phyloP scores from a whole-genome alignment of 1,284 basidiomycete species.

The Heterobasidion parviporum region DNA sequence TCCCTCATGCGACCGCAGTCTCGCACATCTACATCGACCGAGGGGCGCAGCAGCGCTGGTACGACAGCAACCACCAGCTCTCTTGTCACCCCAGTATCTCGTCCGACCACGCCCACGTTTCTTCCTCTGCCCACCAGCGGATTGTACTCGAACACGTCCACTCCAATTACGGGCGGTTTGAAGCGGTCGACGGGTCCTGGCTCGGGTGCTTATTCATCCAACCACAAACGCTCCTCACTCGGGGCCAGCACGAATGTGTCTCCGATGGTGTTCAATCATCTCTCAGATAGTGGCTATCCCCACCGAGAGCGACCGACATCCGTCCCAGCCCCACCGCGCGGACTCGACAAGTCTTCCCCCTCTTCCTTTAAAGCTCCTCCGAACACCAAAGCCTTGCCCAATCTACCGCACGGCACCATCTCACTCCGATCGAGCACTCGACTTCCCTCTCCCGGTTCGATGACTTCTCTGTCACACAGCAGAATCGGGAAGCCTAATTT shows the following conservation, averaged over 20 bases:
- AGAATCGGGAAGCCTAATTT: slow-evolving; percentile 54
- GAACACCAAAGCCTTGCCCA: slow-evolving; percentile 30
- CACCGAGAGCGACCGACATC: slow-evolving; percentile 29
- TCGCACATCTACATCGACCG: slow-evolving; percentile 45
- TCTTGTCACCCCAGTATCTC: slow-evolving; percentile 58
- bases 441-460: slow-evolving; percentile 27
- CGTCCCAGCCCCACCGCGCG: slow-evolving; percentile 25
- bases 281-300: slow-evolving; percentile 19
- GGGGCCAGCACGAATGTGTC: slow-evolving; percentile 28
- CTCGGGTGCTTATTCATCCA: slow-evolving; percentile 21
- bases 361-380: slow-evolving; percentile 12
- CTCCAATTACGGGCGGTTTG: slow-evolving; percentile 28
- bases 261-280: slow-evolving; percentile 9
- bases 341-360: slow-evolving; percentile 15
- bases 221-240: slow-evolving; percentile 52
- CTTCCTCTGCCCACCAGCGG: slow-evolving; percentile 54
- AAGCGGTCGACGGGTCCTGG: slow-evolving; percentile 38
- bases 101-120: slow-evolving; percentile 68
- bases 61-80: slow-evolving; percentile 50
- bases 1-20: slow-evolving; percentile 53
- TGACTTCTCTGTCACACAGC: slow-evolving; percentile 40
- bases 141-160: slow-evolving; percentile 28
- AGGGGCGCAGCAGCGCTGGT: slow-evolving; percentile 38
- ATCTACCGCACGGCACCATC: slow-evolving; percentile 36
- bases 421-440: slow-evolving; percentile 40